Conservation (phyloP, 2,329 filamentous ascomycete genomes). For the Paraconiothyrium brasiliense region DNA sequence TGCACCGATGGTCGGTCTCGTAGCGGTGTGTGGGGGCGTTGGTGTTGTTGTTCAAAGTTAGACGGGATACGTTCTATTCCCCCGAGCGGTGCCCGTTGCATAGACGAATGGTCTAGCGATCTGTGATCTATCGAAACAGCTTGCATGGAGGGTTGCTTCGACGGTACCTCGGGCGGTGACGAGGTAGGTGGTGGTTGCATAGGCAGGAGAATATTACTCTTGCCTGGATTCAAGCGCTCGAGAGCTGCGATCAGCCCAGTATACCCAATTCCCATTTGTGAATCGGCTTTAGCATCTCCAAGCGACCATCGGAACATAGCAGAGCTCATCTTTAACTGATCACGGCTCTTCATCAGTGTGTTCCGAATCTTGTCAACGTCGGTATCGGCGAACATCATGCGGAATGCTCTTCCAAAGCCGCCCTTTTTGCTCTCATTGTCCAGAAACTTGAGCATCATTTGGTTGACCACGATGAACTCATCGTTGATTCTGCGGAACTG, state of each 20-base stretch:
- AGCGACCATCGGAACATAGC: conserved; percentile 73
- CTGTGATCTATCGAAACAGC: conserved; percentile 6
- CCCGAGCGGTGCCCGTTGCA: conserved; percentile 1
- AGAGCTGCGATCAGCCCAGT: conserved; percentile 72
- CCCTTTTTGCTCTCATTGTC: conserved; percentile 68
- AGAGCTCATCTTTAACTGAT: conserved; percentile 70
- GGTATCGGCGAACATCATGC: conserved; percentile 63
- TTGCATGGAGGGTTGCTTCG: conserved; percentile 25
- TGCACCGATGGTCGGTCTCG: conserved; percentile 27
- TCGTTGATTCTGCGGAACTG: conserved; percentile 69
- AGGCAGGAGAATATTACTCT: conserved; percentile 36
- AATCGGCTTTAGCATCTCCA: conserved; percentile 65
- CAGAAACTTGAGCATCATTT: conserved; percentile 69
- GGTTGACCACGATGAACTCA: conserved; percentile 71
- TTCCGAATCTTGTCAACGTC: conserved; percentile 69
- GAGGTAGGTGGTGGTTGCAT: conserved; percentile 44
- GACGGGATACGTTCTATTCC: background rate
- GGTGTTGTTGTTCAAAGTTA: conserved; percentile 2
- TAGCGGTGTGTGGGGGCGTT: conserved; percentile 15
- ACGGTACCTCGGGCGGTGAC: conserved; percentile 39
- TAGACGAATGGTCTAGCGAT: conserved; percentile 1
- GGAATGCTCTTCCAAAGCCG: conserved; percentile 69
- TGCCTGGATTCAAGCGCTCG: conserved; percentile 58
- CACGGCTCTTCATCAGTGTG: conserved; percentile 66
- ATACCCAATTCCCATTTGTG: conserved; percentile 71